These are phyloP conservation scores for Mucor plumbeus DNA, from an alignment of 371 early-diverging fungal genomes.

Conservation along the genomic window DNA sequence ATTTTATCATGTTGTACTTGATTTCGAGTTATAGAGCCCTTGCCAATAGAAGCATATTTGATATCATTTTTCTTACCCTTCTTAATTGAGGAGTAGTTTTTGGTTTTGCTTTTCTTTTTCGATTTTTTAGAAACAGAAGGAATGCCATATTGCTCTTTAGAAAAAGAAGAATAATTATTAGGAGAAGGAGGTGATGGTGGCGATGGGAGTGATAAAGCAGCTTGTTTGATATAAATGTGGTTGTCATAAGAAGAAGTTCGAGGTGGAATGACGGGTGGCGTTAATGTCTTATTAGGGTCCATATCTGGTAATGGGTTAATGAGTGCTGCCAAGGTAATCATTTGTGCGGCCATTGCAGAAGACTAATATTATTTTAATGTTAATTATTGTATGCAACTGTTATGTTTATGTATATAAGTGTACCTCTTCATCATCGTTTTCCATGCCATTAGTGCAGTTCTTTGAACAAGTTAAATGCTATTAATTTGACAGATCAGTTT, in stretches of 20 bases:
- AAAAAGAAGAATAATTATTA: background rate
- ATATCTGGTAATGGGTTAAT: conserved; percentile 12
- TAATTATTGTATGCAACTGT: background rate
- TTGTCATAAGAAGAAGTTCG: conserved; percentile 12
- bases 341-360: conserved; percentile 11
- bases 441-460: background rate
- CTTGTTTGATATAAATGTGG: background rate
- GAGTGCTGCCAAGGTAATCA: conserved; percentile 6
- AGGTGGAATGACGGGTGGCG: conserved; percentile 14
- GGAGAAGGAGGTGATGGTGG: background rate
- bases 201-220: background rate
- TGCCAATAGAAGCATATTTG: conserved; percentile 15
- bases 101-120: conserved; percentile 4
- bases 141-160: background rate
- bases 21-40: conserved; percentile 12
- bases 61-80: conserved; percentile 2
- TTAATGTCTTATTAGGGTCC: background rate
- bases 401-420: too few relatives aligned
- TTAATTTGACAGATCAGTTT: background rate
- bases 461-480: conserved; percentile 17
- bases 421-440: background rate
- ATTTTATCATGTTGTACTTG: conserved; percentile 8
- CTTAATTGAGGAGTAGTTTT: conserved; percentile 14
- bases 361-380: background rate
- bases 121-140: background rate